Conservation (phyloP, 352 stramenopile species). For the Phytopythium cucurbitacearum region DNA sequence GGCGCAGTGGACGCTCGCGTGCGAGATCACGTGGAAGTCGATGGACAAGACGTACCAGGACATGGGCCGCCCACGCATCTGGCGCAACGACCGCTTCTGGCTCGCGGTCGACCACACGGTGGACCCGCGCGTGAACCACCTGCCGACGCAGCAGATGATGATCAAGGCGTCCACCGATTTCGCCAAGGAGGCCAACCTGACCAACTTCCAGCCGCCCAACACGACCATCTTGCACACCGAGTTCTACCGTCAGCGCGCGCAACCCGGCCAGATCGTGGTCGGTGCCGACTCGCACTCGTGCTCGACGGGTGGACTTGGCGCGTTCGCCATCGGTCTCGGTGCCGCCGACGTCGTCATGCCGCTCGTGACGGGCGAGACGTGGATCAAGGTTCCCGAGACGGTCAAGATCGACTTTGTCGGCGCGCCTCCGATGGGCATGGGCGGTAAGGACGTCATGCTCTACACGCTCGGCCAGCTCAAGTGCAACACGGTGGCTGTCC, state of each 20-base stretch:
- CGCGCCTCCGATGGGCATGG: conserved; percentile 60
- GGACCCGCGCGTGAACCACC: conserved; percentile 80
- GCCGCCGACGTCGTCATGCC: conserved; percentile 83
- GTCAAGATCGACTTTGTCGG: conserved; percentile 82
- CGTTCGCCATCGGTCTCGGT: conserved; percentile 74
- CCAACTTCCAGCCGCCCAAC: conserved; percentile 84
- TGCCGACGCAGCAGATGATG: conserved; percentile 82
- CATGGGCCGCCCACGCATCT: conserved; percentile 81
- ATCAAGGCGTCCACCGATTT: conserved; percentile 84
- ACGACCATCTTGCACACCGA: conserved; percentile 86
- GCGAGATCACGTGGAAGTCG: conserved; percentile 87
- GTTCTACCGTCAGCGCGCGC: conserved; percentile 82
- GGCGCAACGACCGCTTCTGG: conserved; percentile 86
- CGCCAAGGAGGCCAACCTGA: conserved; percentile 69
- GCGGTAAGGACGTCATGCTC: conserved; percentile 86
- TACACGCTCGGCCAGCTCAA: conserved; percentile 83
- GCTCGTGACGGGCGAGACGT: conserved; percentile 82
- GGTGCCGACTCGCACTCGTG: conserved; percentile 80
- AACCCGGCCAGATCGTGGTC: conserved; percentile 82
- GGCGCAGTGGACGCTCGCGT: conserved; percentile 77
- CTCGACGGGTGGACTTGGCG: conserved; percentile 68
- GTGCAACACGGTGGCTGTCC: conserved; percentile 82
- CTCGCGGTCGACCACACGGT: conserved; percentile 83
- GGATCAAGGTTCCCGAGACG: conserved; percentile 87
- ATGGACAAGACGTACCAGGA: conserved; percentile 89